Evolutionary conservation across 2,329 filamentous ascomycete species (phyloP).

Genomic region (Clonostachys solani): DNA sequence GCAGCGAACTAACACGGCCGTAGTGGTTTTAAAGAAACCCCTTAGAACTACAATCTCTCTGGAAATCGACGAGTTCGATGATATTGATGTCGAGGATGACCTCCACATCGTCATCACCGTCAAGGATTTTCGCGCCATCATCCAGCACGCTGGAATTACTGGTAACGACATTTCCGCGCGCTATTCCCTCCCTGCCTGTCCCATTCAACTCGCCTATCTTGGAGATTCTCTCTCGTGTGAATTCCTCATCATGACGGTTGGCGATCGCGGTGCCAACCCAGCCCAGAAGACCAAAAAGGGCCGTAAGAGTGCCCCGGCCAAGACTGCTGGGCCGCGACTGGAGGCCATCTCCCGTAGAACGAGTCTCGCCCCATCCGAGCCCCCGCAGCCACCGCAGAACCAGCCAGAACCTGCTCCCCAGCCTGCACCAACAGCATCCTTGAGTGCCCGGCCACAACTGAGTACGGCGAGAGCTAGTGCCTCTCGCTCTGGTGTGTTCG

Average conservation of each 20-base stretch:
- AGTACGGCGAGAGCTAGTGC: slow-evolving; percentile 25
- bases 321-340: slow-evolving; percentile 30
- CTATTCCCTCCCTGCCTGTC: slow-evolving; percentile 68
- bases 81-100: slow-evolving; percentile 69
- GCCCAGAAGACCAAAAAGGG: slow-evolving; percentile 43
- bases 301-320: slow-evolving; percentile 27
- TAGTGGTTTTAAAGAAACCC: slow-evolving; percentile 74
- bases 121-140: slow-evolving; percentile 77
- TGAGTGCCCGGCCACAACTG: slow-evolving; percentile 19
- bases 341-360: slow-evolving; percentile 43
- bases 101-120: slow-evolving; percentile 78
- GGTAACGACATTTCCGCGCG: slow-evolving; percentile 62
- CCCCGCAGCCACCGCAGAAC: slow-evolving; percentile 10
- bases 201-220: slow-evolving; percentile 69
- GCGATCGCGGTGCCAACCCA: slow-evolving; percentile 52
- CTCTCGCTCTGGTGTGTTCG: slow-evolving; percentile 28
- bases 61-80: slow-evolving; percentile 72
- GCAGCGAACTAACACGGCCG: background rate
- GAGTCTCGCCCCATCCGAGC: slow-evolving; percentile 30
- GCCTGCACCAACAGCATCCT: slow-evolving; percentile 12
- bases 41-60: slow-evolving; percentile 76
- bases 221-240: slow-evolving; percentile 67
- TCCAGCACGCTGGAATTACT: slow-evolving; percentile 68
- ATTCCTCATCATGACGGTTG: slow-evolving; percentile 79
- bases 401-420: slow-evolving; percentile 7